Conservation (phyloP, 2,329 filamentous ascomycete species). For the Venturia nashicola region DNA sequence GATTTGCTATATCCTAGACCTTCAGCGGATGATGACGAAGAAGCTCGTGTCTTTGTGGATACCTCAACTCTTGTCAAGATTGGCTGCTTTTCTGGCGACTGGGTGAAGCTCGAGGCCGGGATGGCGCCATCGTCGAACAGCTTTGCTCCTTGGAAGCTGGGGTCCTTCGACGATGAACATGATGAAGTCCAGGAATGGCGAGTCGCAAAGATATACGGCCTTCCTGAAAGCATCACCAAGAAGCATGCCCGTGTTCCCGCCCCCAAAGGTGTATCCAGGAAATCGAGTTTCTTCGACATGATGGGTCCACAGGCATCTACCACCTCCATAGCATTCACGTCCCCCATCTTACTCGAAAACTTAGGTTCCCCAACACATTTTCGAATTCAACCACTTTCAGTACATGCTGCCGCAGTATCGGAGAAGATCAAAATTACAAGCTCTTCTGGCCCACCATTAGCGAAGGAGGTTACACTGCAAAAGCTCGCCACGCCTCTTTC, state of each 20-base stretch:
- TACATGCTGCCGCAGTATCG: constrained; percentile 21
- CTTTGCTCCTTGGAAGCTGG: constrained; percentile 42
- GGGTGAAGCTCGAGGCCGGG: constrained; percentile 73
- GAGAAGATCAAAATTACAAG: constrained; percentile 22
- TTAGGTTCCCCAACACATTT: constrained; percentile 68
- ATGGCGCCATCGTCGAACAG: constrained; percentile 60
- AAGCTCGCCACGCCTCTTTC: constrained; percentile 84
- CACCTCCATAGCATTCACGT: constrained; percentile 50
- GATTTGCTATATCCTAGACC: constrained; percentile 80
- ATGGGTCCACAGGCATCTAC: constrained; percentile 17
- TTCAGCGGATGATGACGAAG: constrained; percentile 70
- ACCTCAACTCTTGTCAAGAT: constrained; percentile 75
- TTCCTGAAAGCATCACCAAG: constrained; percentile 58
- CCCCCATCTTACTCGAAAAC: constrained; percentile 79
- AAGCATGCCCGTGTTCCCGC: constrained; percentile 43
- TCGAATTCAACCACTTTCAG: constrained; percentile 58
- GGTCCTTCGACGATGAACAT: constrained; percentile 46
- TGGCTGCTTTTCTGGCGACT: constrained; percentile 94
- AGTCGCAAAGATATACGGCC: constrained; percentile 75
- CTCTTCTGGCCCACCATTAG: constrained; percentile 43
- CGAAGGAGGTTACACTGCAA: constrained; percentile 72
- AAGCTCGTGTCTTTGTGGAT: constrained; percentile 80
- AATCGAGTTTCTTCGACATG: constrained; percentile 37
- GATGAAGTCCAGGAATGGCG: constrained; percentile 61
- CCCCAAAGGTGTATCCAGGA: constrained; percentile 31